Evolutionary conservation across 495 filamentous ascomycete species (phyloP).

Genomic region (Durotheca rogersii): DNA sequence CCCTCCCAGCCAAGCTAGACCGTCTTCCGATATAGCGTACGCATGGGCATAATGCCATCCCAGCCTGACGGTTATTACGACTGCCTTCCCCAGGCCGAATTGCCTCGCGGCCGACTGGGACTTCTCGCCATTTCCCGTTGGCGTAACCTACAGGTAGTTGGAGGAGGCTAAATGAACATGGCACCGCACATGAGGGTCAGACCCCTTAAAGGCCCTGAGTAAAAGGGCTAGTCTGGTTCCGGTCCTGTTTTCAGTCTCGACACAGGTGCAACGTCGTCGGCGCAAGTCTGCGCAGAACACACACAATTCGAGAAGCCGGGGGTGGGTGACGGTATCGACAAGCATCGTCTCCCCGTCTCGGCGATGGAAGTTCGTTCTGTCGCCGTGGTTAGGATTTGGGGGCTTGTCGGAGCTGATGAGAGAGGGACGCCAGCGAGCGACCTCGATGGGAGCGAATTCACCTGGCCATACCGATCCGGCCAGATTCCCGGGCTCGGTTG

Average conservation of each 20-base stretch:
- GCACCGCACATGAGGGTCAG: conserved; percentile 12
- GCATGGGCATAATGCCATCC: no score
- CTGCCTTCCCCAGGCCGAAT: background rate
- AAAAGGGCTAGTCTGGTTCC: conserved; percentile 2
- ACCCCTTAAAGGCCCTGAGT: conserved; percentile 8
- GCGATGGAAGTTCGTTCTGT: no score
- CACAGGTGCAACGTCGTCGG: no score
- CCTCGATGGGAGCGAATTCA: conserved; percentile 10
- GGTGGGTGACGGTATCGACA: no score
- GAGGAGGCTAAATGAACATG: conserved; percentile 16
- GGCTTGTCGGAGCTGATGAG: no score
- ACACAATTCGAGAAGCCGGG: no score
- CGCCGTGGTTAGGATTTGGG: no score
- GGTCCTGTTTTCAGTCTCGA: conserved; percentile 8
- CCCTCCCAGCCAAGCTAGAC: no score
- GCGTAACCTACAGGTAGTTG: conserved; percentile 3
- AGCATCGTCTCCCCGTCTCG: no score
- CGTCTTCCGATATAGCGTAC: no score
- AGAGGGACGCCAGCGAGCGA: conserved; percentile 1
- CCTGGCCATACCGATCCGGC: conserved; percentile 10
- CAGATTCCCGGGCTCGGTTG: conserved; percentile 25
- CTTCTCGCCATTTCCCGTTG: background rate
- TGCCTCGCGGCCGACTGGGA: background rate
- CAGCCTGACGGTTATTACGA: no score
- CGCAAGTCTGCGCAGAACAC: background rate